Evolutionary conservation across 768 basidiomycete genomes (phyloP).

Genomic region (Leucocoprinus leucothites): DNA sequence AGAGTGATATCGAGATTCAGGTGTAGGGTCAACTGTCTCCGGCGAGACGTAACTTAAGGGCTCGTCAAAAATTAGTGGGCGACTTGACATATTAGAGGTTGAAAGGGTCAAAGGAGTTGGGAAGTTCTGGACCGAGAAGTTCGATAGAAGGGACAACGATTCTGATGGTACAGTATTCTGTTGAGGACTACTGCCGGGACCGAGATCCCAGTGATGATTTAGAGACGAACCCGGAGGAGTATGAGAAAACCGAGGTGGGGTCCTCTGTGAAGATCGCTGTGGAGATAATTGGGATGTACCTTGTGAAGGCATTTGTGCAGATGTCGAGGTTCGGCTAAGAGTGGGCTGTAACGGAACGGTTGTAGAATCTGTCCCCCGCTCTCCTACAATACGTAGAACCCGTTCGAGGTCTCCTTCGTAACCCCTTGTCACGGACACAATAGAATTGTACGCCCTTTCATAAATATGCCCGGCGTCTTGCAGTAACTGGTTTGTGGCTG

Average conservation of each 20-base stretch:
- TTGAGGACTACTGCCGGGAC: slow-evolving; percentile 5
- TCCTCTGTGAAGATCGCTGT: slow-evolving; percentile 5
- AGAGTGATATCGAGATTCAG: slow-evolving; percentile 8
- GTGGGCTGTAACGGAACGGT: neutral
- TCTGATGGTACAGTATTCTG: slow-evolving; percentile 20
- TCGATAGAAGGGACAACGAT: slow-evolving; percentile 38
- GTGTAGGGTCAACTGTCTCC: slow-evolving; percentile 10
- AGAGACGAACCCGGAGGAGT: slow-evolving; percentile 1
- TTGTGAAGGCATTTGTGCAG: slow-evolving; percentile 9
- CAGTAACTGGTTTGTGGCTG: slow-evolving; percentile 11
- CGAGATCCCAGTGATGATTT: slow-evolving; percentile 2
- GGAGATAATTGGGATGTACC: slow-evolving; percentile 1
- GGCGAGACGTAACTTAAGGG: slow-evolving; percentile 30
- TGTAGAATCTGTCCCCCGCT: slow-evolving; percentile 1
- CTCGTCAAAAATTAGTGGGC: slow-evolving; percentile 39
- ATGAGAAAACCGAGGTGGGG: slow-evolving; percentile 5
- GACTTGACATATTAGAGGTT: slow-evolving; percentile 23
- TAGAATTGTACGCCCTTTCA: slow-evolving; percentile 8
- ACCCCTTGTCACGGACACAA: slow-evolving; percentile 9
- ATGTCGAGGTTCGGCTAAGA: neutral
- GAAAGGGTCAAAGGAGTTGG: slow-evolving; percentile 33
- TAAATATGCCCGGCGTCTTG: slow-evolving; percentile 5
- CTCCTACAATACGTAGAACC: neutral
- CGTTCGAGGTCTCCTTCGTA: slow-evolving; percentile 9
- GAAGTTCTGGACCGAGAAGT: slow-evolving; percentile 37